Evolutionary conservation across 2,329 filamentous ascomycete genomes (phyloP).

Genomic region (Teratosphaeria pseudoeucalypti): DNA sequence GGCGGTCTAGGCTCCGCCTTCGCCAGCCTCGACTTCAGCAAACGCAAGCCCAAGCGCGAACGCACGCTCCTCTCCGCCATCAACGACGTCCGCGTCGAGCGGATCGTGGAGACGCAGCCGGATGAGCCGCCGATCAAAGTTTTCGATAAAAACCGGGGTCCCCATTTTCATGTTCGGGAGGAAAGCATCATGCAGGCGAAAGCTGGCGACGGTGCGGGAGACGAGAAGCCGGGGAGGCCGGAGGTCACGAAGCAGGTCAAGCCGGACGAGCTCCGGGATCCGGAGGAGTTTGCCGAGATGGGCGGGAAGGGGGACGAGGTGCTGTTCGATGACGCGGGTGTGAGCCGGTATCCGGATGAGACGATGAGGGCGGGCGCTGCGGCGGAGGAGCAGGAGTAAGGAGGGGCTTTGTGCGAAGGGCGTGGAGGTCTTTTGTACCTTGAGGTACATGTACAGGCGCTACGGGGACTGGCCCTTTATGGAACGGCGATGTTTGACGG

Average conservation of each 20-base stretch:
- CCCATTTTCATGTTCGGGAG: conserved; percentile 22
- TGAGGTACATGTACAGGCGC: no score
- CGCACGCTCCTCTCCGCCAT: conserved; percentile 74
- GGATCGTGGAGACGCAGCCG: conserved; percentile 46
- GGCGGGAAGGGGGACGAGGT: conserved; percentile 77
- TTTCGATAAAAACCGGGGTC: conserved; percentile 58
- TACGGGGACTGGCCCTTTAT: background rate
- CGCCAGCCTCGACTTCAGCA: conserved; percentile 69
- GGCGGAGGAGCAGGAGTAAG: background rate
- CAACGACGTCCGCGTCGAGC: conserved; percentile 59
- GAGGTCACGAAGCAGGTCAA: conserved; percentile 44
- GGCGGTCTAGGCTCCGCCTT: conserved; percentile 86
- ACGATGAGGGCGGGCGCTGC: conserved; percentile 11
- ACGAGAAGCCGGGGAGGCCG: conserved; percentile 32
- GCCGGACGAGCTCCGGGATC: conserved; percentile 56
- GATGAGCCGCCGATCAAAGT: conserved; percentile 58
- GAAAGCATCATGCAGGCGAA: conserved; percentile 4
- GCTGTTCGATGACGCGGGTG: conserved; percentile 52
- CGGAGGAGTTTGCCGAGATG: conserved; percentile 70
- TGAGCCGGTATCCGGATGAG: conserved; percentile 21
- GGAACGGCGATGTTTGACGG: background rate
- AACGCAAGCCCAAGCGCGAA: conserved; percentile 68
- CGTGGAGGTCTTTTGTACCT: no score
- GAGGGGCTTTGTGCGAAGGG: background rate
- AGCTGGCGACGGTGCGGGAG: conserved; percentile 1